Percentiles rank a stretch among this genome's conserved stretches.
Evolutionary conservation across 1,139 yeast species (phyloP).

Genomic region (Yamadazyma sp.): DNA sequence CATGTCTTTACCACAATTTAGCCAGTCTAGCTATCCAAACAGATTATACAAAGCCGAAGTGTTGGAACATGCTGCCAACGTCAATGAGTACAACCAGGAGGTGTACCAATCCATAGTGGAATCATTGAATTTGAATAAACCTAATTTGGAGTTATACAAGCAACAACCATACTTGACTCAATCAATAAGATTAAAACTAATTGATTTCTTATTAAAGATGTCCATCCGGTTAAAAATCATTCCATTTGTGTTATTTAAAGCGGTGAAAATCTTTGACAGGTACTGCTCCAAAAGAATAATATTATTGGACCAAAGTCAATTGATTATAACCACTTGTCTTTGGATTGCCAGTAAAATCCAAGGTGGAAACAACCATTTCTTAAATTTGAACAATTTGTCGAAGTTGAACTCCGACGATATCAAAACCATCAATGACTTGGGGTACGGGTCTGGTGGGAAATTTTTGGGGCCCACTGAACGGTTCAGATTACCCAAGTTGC

Average conservation of each 20-base stretch:
- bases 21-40: constrained; percentile 46
- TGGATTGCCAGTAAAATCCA: constrained; percentile 65
- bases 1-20: constrained; percentile 8
- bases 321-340: constrained; percentile 63
- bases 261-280: constrained; percentile 61
- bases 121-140: constrained; percentile 32
- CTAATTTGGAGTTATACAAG: constrained; percentile 53
- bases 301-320: constrained; percentile 58
- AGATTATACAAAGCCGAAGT: constrained; percentile 53
- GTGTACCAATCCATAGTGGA: constrained; percentile 43
- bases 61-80: constrained; percentile 41
- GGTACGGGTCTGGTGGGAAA: constrained; percentile 56
- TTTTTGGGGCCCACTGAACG: constrained; percentile 66
- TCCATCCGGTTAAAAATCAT: constrained; percentile 58
- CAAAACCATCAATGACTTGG: constrained; percentile 41
- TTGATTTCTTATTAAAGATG: constrained; percentile 59
- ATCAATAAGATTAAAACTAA: constrained; percentile 47
- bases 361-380: constrained; percentile 72
- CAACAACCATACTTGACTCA: constrained; percentile 67
- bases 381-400: constrained; percentile 42
- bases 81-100: constrained; percentile 56
- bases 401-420: constrained; percentile 24
- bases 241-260: constrained; percentile 58
- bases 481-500: constrained; percentile 62
- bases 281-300: constrained; percentile 67